Conservation (phyloP, 106 monocot genomes). For the Posidonia australis region DNA sequence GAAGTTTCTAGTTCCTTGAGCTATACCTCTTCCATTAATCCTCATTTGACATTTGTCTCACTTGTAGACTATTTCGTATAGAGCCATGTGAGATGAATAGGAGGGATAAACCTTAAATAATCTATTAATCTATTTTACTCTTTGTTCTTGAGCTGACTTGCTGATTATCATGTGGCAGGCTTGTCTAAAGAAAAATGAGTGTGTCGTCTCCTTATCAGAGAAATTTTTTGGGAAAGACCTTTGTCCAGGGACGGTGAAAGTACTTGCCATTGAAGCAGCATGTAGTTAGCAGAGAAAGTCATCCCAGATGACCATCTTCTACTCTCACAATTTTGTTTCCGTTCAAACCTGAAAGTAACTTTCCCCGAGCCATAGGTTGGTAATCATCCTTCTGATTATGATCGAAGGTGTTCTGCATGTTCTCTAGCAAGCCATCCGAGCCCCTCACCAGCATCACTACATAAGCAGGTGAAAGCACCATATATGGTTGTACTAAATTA, state of each 20-base stretch:
- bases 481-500: too few species aligned
- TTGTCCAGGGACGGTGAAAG: slow-evolving; percentile 46
- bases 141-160: background rate
- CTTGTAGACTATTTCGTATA: background rate
- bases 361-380: background rate
- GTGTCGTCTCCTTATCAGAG: slow-evolving; percentile 35
- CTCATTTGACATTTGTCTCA: too few species aligned
- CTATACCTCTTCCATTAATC: too few species aligned
- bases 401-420: too few species aligned
- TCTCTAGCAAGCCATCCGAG: too few species aligned
- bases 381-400: too few species aligned
- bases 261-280: slow-evolving; percentile 62
- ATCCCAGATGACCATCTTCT: background rate
- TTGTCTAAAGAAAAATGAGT: slow-evolving; percentile 45
- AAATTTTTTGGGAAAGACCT: slow-evolving; percentile 34
- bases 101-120: background rate
- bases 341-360: too few species aligned
- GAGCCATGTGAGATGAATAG: too few species aligned
- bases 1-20: too few species aligned
- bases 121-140: background rate
- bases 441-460: too few species aligned
- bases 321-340: background rate
- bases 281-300: slow-evolving; percentile 27
- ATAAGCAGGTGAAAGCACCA: too few species aligned
- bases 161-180: slow-evolving; percentile 30